Evolutionary conservation across 2,329 filamentous ascomycete species (phyloP).

Genomic region (Pseudogymnoascus destructans): DNA sequence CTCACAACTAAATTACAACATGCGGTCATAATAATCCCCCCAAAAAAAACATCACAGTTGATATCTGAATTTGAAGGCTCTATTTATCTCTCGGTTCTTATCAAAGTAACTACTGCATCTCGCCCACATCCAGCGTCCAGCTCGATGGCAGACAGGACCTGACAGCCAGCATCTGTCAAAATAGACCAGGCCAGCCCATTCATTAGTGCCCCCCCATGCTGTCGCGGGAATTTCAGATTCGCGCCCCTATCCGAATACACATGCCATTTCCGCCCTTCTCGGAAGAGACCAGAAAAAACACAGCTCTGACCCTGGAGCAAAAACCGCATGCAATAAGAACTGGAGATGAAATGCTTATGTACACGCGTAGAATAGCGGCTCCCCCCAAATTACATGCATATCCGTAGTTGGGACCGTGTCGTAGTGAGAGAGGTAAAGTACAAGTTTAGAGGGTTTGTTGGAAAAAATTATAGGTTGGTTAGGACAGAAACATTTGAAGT

Average conservation of each 20-base stretch:
- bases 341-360: conserved; percentile 1
- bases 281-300: neutral
- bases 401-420: neutral
- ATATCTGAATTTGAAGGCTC: conserved; percentile 5
- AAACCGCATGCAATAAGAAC: conserved; percentile 8
- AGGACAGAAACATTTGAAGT: conserved; percentile 6
- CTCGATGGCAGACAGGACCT: neutral
- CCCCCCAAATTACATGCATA: conserved; percentile 7
- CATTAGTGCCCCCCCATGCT: neutral
- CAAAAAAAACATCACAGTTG: neutral
- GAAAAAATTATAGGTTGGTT: conserved; percentile 5
- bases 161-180: neutral
- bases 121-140: neutral
- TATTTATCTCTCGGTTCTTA: conserved; percentile 7
- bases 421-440: conserved; percentile 6
- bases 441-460: conserved; percentile 6
- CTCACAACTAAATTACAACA: neutral
- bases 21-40: neutral
- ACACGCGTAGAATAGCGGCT: conserved; percentile 7
- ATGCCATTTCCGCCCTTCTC: neutral
- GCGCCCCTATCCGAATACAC: conserved; percentile 1
- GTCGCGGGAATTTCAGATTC: neutral
- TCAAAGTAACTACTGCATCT: conserved; percentile 2
- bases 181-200: conserved; percentile 1
- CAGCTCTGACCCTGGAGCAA: conserved; percentile 1